Base-by-base conservation (phyloP, 352 stramenopile species). In the Phytophthora podocarpi region DNA sequence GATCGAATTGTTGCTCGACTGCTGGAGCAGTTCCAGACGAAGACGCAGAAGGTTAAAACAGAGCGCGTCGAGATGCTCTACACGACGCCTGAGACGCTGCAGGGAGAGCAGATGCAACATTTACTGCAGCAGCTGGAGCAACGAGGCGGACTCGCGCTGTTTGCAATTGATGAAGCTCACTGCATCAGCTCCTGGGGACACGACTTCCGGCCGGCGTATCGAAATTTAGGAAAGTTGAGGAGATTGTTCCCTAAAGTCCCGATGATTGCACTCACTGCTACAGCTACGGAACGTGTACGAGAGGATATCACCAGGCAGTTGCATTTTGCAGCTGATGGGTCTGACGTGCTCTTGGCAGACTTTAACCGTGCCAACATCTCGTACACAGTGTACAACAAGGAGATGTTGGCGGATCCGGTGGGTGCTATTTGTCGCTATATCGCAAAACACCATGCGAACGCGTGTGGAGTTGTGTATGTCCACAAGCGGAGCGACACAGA, bases 161-260 rank as follows among this genome's bases (percentile, higher is more conserved):
- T 71, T 76, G 82, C 69, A 46, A 54, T 98, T 27, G 93, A 98
- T 53, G 93, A 98, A 59, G 91, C 90, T 4, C 93, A 98, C 59
- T 98, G 92, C 69, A 89, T 98, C 66, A 96, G 84, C 27, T 89
- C 97, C 9, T 97, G 89, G 90, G 80, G 31, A 59, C 79, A 97
- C 67, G 92, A 98, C 69, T 98, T 98, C 59, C 75, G 93, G 1
- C 87, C 90, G 5, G 73, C 78, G 42, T 90, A 88, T 52, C 76
- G 71, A 4, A 70, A 71, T 8, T 46, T 90, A 35, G 76, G 80
- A 1, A 62, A 50, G 16, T 27, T 90, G 16, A 79, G 78, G 6
- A 51, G 48, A 3, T 21, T 28, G 26, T 80, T 80, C 12, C 67
- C 68, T 3, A 59, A 21, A 31, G 53, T 84, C 0, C 76, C 77